A percentile compares a stretch with the other conserved stretches of the same genome.
phyloP scores from a whole-genome alignment of 495 filamentous ascomycete species.

The Cenococcum geophilum region DNA sequence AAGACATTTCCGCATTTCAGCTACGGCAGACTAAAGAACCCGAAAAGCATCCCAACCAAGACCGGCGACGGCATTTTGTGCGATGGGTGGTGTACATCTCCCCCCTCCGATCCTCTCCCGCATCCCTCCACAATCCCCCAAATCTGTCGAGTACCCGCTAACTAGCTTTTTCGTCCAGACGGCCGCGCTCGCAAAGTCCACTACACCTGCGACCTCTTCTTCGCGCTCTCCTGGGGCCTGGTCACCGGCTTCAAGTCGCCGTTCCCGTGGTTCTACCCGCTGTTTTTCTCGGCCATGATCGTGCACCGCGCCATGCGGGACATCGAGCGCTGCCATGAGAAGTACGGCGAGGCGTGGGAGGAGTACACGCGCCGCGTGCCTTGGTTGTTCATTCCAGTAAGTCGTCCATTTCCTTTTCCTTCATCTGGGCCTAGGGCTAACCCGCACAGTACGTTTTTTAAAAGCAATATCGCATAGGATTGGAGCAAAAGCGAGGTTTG shows the following conservation, averaged over 20 bases:
- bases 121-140: not conserved
- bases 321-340: slow-evolving; percentile 72
- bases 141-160: too few relatives aligned
- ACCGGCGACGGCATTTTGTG: slow-evolving; percentile 76
- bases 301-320: slow-evolving; percentile 80
- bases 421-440: too few relatives aligned
- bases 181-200: slow-evolving; percentile 90
- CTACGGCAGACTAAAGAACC: slow-evolving; percentile 82
- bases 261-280: slow-evolving; percentile 95
- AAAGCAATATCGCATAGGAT: not conserved
- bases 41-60: slow-evolving; percentile 72
- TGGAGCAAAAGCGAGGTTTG: too few relatives aligned
- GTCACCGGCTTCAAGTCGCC: slow-evolving; percentile 68
- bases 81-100: slow-evolving; percentile 77
- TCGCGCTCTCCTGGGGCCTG: slow-evolving; percentile 62
- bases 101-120: not conserved
- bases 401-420: too few relatives aligned
- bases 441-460: not conserved
- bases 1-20: slow-evolving; percentile 90
- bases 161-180: slow-evolving; percentile 38
- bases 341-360: slow-evolving; percentile 88
- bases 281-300: slow-evolving; percentile 92
- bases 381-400: slow-evolving; percentile 85
- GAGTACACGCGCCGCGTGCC: slow-evolving; percentile 86
- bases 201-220: slow-evolving; percentile 86